A percentile compares a stretch with the other conserved stretches of the same genome.
phyloP scores from a whole-genome alignment of 331 rosid species.

The Cydonia oblonga region DNA sequence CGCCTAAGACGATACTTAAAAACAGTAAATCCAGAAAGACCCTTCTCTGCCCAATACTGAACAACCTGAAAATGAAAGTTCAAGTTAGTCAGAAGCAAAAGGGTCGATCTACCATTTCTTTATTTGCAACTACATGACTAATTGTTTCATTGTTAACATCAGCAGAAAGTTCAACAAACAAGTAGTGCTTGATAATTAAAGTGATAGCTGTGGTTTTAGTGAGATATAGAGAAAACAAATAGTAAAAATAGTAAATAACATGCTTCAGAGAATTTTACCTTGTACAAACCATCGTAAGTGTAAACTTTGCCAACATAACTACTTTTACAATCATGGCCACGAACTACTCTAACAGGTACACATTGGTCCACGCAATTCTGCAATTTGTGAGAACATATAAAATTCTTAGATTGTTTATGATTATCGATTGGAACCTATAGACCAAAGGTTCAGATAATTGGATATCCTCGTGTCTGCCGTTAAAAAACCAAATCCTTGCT shows the following conservation, averaged over 20 bases:
- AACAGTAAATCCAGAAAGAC: constrained; percentile 86
- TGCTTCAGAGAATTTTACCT: constrained; percentile 37
- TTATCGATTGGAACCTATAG: neutral
- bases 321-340: constrained; percentile 67
- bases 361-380: constrained; percentile 69
- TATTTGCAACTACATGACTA: neutral
- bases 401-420: neutral
- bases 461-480: neutral
- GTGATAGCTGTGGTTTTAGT: neutral
- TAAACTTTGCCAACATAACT: constrained; percentile 80
- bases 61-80: constrained; percentile 51
- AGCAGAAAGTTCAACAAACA: neutral
- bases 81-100: neutral
- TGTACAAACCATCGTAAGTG: constrained; percentile 94
- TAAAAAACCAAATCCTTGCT: neutral
- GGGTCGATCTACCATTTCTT: neutral
- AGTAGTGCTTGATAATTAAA: neutral
- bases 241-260: neutral
- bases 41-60: constrained; percentile 83
- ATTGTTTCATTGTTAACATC: neutral
- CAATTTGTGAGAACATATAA: constrained; percentile 23
- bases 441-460: neutral
- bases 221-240: neutral
- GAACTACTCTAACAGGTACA: constrained; percentile 79
- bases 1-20: constrained; percentile 80